Percentiles rank a stretch among this genome's conserved stretches.
These are phyloP conservation scores for Amanita exitialis DNA, from an alignment of 768 basidiomycete genomes.

Conservation along the genomic window DNA sequence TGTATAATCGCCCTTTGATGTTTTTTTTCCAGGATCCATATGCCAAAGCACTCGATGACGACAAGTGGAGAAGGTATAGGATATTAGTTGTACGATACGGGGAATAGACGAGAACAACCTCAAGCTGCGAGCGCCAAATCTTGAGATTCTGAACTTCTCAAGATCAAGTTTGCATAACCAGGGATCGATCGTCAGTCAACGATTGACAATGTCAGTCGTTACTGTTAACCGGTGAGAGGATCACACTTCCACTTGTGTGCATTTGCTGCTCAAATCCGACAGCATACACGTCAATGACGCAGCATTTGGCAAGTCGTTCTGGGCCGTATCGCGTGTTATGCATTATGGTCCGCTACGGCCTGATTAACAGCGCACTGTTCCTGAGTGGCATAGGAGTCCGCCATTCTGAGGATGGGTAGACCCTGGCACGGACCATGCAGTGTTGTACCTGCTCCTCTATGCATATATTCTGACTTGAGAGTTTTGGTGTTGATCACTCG, in stretches of 20 bases:
- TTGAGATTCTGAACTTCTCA: constrained; percentile 3
- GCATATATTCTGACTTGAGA: not conserved
- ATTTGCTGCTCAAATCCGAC: not conserved
- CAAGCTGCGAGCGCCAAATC: not conserved
- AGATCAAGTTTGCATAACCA: not conserved
- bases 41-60: not conserved
- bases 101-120: not conserved
- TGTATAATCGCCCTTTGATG: not conserved
- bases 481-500: not conserved
- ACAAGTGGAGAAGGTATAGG: not conserved
- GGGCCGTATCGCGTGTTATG: not conserved
- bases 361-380: not conserved
- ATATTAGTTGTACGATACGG: not conserved
- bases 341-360: too few relatives aligned
- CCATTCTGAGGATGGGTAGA: not conserved
- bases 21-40: not conserved
- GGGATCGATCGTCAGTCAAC: constrained; percentile 6
- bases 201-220: constrained; percentile 1
- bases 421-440: not conserved
- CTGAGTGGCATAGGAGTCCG: not conserved
- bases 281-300: not conserved
- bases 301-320: not conserved
- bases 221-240: not conserved
- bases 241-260: not conserved
- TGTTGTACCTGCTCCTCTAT: not conserved